Percentiles rank a stretch among this genome's conserved stretches.
phyloP scores from a whole-genome alignment of 176 grass and related monocot species.

The Pontederia paniculata region DNA sequence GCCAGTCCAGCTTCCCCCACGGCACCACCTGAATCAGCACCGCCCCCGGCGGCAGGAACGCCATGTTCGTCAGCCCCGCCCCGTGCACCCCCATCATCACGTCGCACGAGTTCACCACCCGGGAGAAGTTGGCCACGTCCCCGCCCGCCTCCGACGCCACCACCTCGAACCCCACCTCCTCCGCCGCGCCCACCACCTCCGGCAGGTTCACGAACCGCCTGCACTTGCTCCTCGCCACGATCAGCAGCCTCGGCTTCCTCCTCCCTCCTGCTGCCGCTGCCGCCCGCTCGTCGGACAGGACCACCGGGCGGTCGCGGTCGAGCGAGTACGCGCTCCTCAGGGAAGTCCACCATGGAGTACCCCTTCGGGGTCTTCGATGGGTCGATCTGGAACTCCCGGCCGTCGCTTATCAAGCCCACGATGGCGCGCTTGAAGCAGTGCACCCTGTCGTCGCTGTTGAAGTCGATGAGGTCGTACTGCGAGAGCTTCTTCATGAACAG shows the following conservation, averaged over 20 bases:
- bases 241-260: constrained; percentile 35
- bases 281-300: constrained; percentile 18
- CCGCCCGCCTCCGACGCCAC: constrained; percentile 8
- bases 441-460: constrained; percentile 21
- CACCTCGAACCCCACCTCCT: constrained; percentile 37
- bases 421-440: constrained; percentile 24
- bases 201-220: constrained; percentile 57
- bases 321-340: constrained; percentile 43
- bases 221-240: constrained; percentile 54
- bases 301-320: constrained; percentile 19
- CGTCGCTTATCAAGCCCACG: constrained; percentile 29
- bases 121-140: constrained; percentile 27
- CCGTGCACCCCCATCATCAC: constrained; percentile 60
- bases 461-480: constrained; percentile 19
- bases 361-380: constrained; percentile 25
- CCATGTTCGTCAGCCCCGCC: constrained; percentile 58
- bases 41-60: constrained; percentile 37
- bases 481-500: constrained; percentile 18
- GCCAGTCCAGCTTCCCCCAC: constrained; percentile 41
- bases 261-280: neutral
- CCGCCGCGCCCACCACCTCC: constrained; percentile 19
- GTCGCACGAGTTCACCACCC: constrained; percentile 36
- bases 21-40: constrained; percentile 68
- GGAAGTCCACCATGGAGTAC: constrained; percentile 49
- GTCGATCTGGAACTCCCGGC: constrained; percentile 59